Evolutionary conservation across 148 eudicot genomes (phyloP), one percentile per base, ranked within the genome.

Genomic region (Polygonum maritimum): DNA sequence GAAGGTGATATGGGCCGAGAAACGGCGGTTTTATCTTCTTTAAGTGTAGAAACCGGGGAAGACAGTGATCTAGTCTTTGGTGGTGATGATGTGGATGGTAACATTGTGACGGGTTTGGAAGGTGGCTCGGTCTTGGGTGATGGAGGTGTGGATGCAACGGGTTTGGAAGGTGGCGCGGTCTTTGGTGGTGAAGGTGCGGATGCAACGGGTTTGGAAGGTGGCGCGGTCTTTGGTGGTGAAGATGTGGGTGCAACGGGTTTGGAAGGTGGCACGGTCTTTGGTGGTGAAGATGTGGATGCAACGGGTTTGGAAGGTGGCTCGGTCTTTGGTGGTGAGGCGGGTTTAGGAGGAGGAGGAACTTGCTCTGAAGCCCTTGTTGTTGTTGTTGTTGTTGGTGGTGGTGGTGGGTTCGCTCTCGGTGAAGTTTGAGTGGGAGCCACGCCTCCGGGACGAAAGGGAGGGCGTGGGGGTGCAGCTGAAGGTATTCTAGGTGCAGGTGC

Each of bases 401-500:
- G 33, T 16, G 78, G 73, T 45, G 83, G 73, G 76, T 78, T 79
- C 45, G 80, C 52, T 55, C 76, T 73, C 54, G 80, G 76, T 73
- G 78, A 16, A 62, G 81, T 41, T 35, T 54, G 47, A 78, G 71
- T 65, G 10, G 55, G 77, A 35, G 81, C 89, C 62, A 69, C 75
- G 52, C 87, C 82, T 52, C 79, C 73, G 26, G 83, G 87, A 39
- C 84, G 83, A 36, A 78, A 85, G 52, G 86, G 87, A 48, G 78
- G 79, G 39, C 82, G 62, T 40, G 81, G 75, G n/a, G 71, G 45
- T 41, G 76, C 65, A 35, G 78, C 38, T 75, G 76, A 77, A 16
- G 67, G 19, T 74, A 35, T 75, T 36, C 69, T 65, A 72, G 72
- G 86, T 21, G 55, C n/a, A 2, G 44, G n/a, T 65, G 40, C 44